Evolutionary conservation across 768 basidiomycete genomes (phyloP).

Genomic region (Boletus sp.): DNA sequence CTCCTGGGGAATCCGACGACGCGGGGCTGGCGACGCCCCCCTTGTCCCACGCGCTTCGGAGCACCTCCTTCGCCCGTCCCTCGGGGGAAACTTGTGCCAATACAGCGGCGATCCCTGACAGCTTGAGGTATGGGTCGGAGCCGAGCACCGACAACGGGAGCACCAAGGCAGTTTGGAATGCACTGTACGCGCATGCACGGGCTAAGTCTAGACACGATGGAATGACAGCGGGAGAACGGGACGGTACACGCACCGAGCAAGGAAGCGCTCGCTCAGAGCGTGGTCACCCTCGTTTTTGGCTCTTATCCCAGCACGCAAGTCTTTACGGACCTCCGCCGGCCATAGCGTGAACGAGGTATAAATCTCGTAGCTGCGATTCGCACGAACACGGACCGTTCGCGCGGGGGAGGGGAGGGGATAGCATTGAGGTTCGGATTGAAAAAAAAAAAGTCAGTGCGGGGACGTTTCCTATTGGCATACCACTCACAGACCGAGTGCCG

Average conservation of each 20-base stretch:
- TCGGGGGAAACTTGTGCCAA: conserved; percentile 48
- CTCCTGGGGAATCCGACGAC: conserved; percentile 2
- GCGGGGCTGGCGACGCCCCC: neutral
- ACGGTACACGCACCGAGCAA: conserved; percentile 54
- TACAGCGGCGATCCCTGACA: conserved; percentile 61
- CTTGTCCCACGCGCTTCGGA: conserved; percentile 25
- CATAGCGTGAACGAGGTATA: conserved; percentile 59
- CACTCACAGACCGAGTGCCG: conserved; percentile 44
- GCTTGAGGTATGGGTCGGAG: conserved; percentile 56
- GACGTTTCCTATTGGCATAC: neutral
- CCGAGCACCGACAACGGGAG: conserved; percentile 38
- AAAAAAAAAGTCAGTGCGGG: neutral
- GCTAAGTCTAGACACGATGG: too few species aligned
- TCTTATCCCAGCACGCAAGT: conserved; percentile 62
- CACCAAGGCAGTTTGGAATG: conserved; percentile 50
- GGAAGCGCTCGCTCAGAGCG: conserved; percentile 46
- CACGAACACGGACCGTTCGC: neutral
- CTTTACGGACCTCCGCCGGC: conserved; percentile 59
- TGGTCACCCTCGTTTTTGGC: conserved; percentile 59
- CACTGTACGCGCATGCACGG: conserved; percentile 34
- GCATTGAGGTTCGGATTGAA: neutral
- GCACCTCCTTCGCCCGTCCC: conserved; percentile 24
- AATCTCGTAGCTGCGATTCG: conserved; percentile 49
- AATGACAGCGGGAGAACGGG: too few species aligned
- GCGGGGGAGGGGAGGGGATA: neutral